Evolutionary conservation across 208 protist genomes (phyloP), one percentile per base, ranked within the genome.

Genomic region (Crithidia thermophila): DNA sequence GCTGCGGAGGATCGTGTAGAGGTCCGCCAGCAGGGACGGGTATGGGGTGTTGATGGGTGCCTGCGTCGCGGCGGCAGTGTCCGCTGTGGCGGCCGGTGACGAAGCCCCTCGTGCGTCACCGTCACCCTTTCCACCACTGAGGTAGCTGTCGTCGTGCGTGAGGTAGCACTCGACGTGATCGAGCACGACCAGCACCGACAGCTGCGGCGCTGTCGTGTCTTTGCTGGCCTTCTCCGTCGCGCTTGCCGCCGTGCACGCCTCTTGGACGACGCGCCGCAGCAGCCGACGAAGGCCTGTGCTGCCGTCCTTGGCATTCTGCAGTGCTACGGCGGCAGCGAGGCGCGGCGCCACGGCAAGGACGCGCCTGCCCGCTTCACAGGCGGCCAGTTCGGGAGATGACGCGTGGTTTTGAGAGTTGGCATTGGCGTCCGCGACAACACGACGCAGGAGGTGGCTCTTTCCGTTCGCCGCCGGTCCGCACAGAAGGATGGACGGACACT

Each of bases 151-250:
- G 21, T 68, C 64, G 9, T 62, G 3, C 4, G 16, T 39, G 16
- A 88, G 43, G 30, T 89, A 92, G 52, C 84, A 72, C 67, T 92
- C 81, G 1, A 86, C 36, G 73, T 90, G 89, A 42, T 94, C 86
- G 16, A 94, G 39, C 30, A 91, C 76, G 11, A 94, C 52, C 20
- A 88, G 28, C 4, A 90, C 52, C 8, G 72, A 8, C 9, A 70
- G 45, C 10, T 62, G 46, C 0, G 34, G 31, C 16, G 46, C 13
- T 10, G 27, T 55, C 2, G 21, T 47, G 1, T 5, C 18, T 16
- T 0, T 31, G 23, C 23, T 45, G 10, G 18, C 8, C 2, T 45
- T 40, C 23, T n/a, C 30, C 28, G 16, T 34, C 28, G 14, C 16
- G 46, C 27, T 45, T 20, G 28, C 36, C 18, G 23, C 40, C 8